Evolutionary conservation across 176 grass and related monocot genomes (phyloP).

Genomic region (Triticum turgidum): DNA sequence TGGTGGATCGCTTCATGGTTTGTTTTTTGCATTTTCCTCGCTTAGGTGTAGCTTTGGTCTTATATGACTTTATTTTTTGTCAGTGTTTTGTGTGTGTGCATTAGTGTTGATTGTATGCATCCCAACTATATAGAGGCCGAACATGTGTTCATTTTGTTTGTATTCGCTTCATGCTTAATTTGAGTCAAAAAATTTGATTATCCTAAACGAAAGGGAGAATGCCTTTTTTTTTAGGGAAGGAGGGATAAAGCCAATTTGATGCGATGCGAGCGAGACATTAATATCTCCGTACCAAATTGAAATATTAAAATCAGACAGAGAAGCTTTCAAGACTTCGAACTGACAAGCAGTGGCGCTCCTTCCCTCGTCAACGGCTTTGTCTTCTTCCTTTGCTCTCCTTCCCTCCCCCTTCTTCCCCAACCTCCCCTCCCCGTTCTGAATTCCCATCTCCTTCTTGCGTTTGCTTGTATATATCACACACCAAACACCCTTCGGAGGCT

Average conservation of each 20-base stretch:
- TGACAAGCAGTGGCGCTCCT: constrained; percentile 19
- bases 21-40: too few relatives aligned
- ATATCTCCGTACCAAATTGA: not conserved
- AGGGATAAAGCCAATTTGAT: not conserved
- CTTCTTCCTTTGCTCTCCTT: constrained; percentile 17
- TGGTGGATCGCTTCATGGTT: too few relatives aligned
- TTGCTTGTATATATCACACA: not conserved
- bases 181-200: not conserved
- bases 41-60: too few relatives aligned
- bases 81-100: too few relatives aligned
- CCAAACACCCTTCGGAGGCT: not conserved
- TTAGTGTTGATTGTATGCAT: too few relatives aligned
- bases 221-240: too few relatives aligned
- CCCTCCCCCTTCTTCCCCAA: not conserved
- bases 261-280: not conserved
- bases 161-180: too few relatives aligned
- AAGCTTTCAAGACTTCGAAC: constrained; percentile 44
- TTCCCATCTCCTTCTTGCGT: constrained; percentile 1
- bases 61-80: too few relatives aligned
- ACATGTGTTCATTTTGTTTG: too few relatives aligned
- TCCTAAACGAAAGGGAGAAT: not conserved
- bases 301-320: not conserved
- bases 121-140: too few relatives aligned
- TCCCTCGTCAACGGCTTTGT: constrained; percentile 65
- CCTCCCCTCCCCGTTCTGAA: constrained; percentile 11